Conservation (phyloP, 2,329 filamentous ascomycete species). For the Fusarium nygamai region DNA sequence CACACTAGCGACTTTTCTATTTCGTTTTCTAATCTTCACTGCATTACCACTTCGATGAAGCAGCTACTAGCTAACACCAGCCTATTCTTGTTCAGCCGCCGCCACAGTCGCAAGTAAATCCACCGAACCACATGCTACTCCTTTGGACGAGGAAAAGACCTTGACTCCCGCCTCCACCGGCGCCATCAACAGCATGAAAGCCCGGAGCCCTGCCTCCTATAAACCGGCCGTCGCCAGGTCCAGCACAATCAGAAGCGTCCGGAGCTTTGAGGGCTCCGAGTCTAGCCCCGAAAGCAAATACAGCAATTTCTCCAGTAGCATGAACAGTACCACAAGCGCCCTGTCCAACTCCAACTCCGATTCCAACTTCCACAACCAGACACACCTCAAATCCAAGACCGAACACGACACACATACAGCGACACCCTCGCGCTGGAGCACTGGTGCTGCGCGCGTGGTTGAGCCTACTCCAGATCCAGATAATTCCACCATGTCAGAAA, state of each 20-base stretch:
- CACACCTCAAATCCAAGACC: slow-evolving; percentile 49
- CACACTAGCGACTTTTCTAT: background rate
- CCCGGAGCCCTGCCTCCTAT: slow-evolving; percentile 43
- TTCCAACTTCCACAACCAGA: slow-evolving; percentile 48
- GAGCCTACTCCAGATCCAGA: slow-evolving; percentile 45
- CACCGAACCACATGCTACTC: slow-evolving; percentile 45
- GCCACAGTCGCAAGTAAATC: slow-evolving; percentile 30
- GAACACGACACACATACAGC: slow-evolving; percentile 46
- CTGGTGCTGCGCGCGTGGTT: slow-evolving; percentile 45
- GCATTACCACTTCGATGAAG: background rate
- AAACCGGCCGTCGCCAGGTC: slow-evolving; percentile 49
- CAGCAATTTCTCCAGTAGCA: slow-evolving; percentile 65
- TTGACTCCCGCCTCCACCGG: slow-evolving; percentile 53
- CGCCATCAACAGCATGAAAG: slow-evolving; percentile 54
- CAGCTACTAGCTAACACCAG: slow-evolving; percentile 30
- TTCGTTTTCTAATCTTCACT: slow-evolving; percentile 2
- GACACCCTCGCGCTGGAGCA: slow-evolving; percentile 47
- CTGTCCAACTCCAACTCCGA: slow-evolving; percentile 54
- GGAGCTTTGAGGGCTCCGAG: slow-evolving; percentile 62
- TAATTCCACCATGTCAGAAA: slow-evolving; percentile 44
- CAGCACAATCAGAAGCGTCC: slow-evolving; percentile 65
- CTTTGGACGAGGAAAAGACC: slow-evolving; percentile 42
- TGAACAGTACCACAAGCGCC: slow-evolving; percentile 63
- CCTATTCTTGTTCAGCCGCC: slow-evolving; percentile 29
- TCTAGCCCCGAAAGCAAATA: slow-evolving; percentile 58